Evolutionary conservation across 441 rosid species (phyloP), one percentile per base, ranked within the genome.

Genomic region (Omphalea diandra): DNA sequence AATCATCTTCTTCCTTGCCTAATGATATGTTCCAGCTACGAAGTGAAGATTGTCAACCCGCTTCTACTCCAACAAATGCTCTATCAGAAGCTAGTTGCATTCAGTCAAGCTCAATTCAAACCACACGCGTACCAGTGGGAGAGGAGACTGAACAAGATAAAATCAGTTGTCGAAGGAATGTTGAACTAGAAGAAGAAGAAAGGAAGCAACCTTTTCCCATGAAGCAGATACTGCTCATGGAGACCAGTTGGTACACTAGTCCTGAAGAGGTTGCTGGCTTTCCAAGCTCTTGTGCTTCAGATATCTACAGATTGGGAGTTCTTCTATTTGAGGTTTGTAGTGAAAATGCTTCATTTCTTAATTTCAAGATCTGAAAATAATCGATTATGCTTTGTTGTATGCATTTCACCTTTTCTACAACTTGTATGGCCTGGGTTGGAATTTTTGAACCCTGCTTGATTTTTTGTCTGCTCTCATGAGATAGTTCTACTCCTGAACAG

Each of bases 271-370:
- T 76, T 67, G 72, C 88, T 49, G 88, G 90, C 57, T 82, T 84
- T 65, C 69, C 90, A 9, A 81, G 86, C 74, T 83, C 90, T 27
- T 87, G 88, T 80, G 86, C 93, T 75, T 95, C 99, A 10, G 99
- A 95, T 78, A 82, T 95, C 63, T 95, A 92, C 72, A 84, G 83
- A 41, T 77, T 95, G 64, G 99, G 99, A 14, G 88, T 95, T 75
- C 91, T 95, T 73, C 90, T 95, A 55, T 95, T 90, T 62, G 99
- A 95, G 96, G 99, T 92, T 75, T 44, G 89, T 77, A 26, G 54
- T 53, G 1, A 41, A 49, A 27, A 58, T 55, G 33, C 52, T 41
- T n/a, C 55, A 33, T 57, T 71, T 76, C 40, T 63, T 73, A 12
- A 32, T 36, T 75, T 58, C 17, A 35, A 67, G 7, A 36, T 67